phyloP scores from a whole-genome alignment of 352 stramenopile genomes.

The Globisporangium cylindrosporum region DNA sequence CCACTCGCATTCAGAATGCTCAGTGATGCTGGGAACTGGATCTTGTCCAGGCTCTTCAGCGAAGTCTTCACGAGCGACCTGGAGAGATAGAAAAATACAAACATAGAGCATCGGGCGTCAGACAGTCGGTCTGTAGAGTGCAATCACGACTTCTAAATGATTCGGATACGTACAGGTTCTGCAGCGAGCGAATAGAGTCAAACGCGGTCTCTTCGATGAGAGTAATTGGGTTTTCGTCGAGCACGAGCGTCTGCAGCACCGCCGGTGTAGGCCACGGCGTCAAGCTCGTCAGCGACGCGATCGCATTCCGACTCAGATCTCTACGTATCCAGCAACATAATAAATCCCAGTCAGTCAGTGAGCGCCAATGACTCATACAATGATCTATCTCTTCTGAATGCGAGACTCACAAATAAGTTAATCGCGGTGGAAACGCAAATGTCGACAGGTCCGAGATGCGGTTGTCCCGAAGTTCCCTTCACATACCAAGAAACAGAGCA shows the following conservation, averaged over 20 bases:
- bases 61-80: constrained; percentile 50
- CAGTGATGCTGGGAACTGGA: constrained; percentile 40
- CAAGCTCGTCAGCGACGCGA: constrained; percentile 25
- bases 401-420: constrained; percentile 17
- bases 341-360: neutral
- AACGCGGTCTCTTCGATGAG: constrained; percentile 41
- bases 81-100: neutral
- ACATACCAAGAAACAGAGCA: neutral
- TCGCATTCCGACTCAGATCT: constrained; percentile 43
- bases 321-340: constrained; percentile 5
- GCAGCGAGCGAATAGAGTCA: constrained; percentile 35
- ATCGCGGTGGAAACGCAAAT: constrained; percentile 4
- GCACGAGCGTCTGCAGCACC: constrained; percentile 53
- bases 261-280: constrained; percentile 43
- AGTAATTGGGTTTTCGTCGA: constrained; percentile 49
- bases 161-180: constrained; percentile 43
- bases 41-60: constrained; percentile 39
- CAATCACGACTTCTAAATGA: neutral
- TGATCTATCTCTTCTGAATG: neutral
- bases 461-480: constrained; percentile 12
- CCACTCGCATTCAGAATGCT: constrained; percentile 46
- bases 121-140: neutral
- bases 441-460: constrained; percentile 12
- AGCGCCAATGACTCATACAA: neutral
- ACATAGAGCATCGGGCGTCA: neutral